Conservation (phyloP, 2,329 filamentous ascomycete genomes). For the Ophiostoma pallidulum region DNA sequence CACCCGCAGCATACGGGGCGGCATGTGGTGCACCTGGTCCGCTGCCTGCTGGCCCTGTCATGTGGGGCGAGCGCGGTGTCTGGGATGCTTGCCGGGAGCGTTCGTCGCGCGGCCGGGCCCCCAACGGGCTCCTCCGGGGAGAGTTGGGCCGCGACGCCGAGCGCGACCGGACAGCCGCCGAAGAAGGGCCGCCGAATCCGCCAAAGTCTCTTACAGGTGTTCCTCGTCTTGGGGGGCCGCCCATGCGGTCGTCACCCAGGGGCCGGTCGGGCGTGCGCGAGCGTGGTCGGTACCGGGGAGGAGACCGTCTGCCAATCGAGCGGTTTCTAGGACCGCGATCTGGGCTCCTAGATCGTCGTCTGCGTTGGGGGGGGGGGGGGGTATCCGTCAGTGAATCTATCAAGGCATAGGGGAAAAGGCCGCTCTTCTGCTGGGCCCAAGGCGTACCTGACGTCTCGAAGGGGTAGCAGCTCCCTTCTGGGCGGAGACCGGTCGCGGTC, state of each 20-base stretch:
- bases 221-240: conserved; percentile 32
- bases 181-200: conserved; percentile 26
- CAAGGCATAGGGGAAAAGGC: too few species aligned
- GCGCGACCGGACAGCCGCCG: conserved; percentile 40
- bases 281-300: conserved; percentile 41
- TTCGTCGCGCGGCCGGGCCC: conserved; percentile 29
- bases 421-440: too few species aligned
- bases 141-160: conserved; percentile 43
- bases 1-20: background rate
- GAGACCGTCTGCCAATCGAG: conserved; percentile 27
- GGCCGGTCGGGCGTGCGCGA: conserved; percentile 40
- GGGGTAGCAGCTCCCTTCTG: conserved; percentile 28
- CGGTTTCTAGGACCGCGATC: conserved; percentile 33
- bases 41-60: background rate
- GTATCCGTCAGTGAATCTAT: too few species aligned
- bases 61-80: conserved; percentile 28
- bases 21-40: background rate
- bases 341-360: conserved; percentile 47
- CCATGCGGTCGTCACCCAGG: conserved; percentile 17
- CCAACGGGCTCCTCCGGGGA: conserved; percentile 37
- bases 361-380: too few species aligned
- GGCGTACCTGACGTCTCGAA: conserved; percentile 25
- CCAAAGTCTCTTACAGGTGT: conserved; percentile 33
- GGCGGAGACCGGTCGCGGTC: conserved; percentile 30
- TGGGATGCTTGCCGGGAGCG: conserved; percentile 40